phyloP scores from a whole-genome alignment of 345 rosid genomes.

The Lagerstroemia speciosa region DNA sequence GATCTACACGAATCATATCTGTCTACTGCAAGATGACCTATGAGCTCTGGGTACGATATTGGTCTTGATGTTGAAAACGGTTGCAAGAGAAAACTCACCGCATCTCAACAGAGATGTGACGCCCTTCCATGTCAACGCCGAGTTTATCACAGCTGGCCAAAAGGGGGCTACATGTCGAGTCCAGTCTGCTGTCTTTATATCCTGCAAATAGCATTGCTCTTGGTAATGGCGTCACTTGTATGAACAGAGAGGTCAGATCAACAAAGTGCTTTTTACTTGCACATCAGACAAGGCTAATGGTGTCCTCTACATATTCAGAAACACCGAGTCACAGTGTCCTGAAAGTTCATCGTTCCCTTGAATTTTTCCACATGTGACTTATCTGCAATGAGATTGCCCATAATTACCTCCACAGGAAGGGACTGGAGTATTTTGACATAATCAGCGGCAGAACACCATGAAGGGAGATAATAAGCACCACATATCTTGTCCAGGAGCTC shows the following conservation, averaged over 20 bases:
- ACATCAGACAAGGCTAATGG: no score
- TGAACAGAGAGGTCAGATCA: no score
- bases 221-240: no score
- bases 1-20: no score
- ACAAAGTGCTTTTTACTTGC: no score
- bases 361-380: no score
- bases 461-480: slow-evolving; percentile 64
- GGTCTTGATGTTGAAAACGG: neutral
- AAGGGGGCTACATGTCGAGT: slow-evolving; percentile 72
- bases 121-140: slow-evolving; percentile 83
- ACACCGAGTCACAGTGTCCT: no score
- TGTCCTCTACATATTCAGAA: neutral
- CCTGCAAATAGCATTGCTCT: slow-evolving; percentile 30
- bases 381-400: no score
- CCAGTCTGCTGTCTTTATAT: slow-evolving; percentile 84
- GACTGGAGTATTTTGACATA: slow-evolving; percentile 58
- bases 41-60: no score
- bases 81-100: slow-evolving; percentile 27
- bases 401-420: slow-evolving; percentile 43
- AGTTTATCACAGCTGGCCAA: slow-evolving; percentile 83
- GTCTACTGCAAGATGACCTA: no score
- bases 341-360: neutral
- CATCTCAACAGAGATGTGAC: slow-evolving; percentile 52
- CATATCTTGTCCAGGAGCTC: slow-evolving; percentile 56
- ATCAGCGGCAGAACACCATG: slow-evolving; percentile 80